A percentile compares a stretch with the other conserved stretches of the same genome.
Evolutionary conservation across 129 eudicot species (phyloP).

Genomic region (Lactuca sativa): DNA sequence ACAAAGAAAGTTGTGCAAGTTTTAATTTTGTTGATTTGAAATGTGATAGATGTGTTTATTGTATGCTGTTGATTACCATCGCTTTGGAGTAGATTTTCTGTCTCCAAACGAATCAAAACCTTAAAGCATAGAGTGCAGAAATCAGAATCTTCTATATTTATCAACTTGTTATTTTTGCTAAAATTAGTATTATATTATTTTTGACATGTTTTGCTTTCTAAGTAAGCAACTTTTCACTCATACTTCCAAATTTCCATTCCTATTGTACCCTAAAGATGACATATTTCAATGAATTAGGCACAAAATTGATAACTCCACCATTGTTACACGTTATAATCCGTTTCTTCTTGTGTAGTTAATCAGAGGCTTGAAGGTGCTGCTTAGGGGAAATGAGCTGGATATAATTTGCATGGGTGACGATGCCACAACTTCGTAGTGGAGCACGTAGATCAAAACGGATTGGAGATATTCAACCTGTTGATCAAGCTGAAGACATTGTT

Average conservation of each 20-base stretch:
- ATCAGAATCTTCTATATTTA: slow-evolving; percentile 8
- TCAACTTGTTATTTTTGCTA: slow-evolving; percentile 22
- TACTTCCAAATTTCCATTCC: slow-evolving; percentile 4
- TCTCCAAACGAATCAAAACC: slow-evolving; percentile 24
- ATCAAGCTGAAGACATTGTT: slow-evolving; percentile 55
- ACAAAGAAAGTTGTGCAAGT: slow-evolving; percentile 6
- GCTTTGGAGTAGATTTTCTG: slow-evolving; percentile 22
- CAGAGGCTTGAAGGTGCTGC: slow-evolving; percentile 34
- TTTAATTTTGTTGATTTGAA: slow-evolving; percentile 15
- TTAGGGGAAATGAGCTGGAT: slow-evolving; percentile 50
- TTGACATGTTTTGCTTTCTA: slow-evolving; percentile 28
- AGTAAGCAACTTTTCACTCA: slow-evolving; percentile 31
- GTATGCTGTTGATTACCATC: slow-evolving; percentile 26
- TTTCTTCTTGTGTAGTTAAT: slow-evolving; percentile 14
- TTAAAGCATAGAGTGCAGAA: slow-evolving; percentile 24
- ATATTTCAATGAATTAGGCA: not conserved
- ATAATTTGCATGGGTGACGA: slow-evolving; percentile 95
- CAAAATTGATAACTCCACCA: not conserved
- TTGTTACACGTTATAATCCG: not conserved
- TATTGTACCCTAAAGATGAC: not conserved
- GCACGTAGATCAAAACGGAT: slow-evolving; percentile 98
- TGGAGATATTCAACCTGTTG: slow-evolving; percentile 72
- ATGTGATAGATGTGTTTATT: slow-evolving; percentile 27
- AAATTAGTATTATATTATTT: slow-evolving; percentile 7
- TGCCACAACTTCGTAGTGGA: slow-evolving; percentile 99